Base-by-base conservation (phyloP, 129 eudicot species). In the Flaveria ramosissima region DNA sequence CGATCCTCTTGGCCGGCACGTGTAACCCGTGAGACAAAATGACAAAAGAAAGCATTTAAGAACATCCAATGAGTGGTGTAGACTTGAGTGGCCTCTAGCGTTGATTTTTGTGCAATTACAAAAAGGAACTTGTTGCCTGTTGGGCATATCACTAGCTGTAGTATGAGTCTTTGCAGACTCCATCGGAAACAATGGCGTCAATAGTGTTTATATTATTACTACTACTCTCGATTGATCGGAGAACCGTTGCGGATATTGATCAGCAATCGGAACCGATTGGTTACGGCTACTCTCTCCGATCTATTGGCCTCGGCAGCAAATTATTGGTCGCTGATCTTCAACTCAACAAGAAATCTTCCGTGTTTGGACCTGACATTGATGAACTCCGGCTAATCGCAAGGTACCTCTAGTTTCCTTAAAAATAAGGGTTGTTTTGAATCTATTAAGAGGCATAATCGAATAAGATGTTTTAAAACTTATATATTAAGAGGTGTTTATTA, bases 311-410 rank as follows among this genome's bases (percentile, higher is more conserved):
- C 69, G 8, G 66, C 81, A 0, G 80, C 1, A 79, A 77, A 16
- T 73, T 80, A 27, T 72, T 92, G 83, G 61, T 65, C n/a, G 92
- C 92, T 21, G 42, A 80, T 74, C 89, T 92, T 55, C 77, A 82
- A 52, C 78, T 83, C 55, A 89, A 83, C 70, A 75, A 85, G n/a
- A 67, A 74, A 15, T 85, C 97, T 19, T 71, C 86, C 0, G 77
- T 85, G 53, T 89, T 55, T 71, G 97, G 97, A 50, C 83, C 81
- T 21, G 97, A 92, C 70, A 70, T 92, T 70, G 82, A 68, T 24
- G 55, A 51, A 23, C 95, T 89, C 60, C 70, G 64, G n/a, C 89
- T 92, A 68, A 50, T 78, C 64, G 92, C 96, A 52, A 82, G 97
- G 96, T 91, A 77, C 3, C 14, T 78, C 23, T 36, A 0, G 7